Base-by-base conservation (phyloP, 495 filamentous ascomycete genomes). In the Neurospora pannonica region DNA sequence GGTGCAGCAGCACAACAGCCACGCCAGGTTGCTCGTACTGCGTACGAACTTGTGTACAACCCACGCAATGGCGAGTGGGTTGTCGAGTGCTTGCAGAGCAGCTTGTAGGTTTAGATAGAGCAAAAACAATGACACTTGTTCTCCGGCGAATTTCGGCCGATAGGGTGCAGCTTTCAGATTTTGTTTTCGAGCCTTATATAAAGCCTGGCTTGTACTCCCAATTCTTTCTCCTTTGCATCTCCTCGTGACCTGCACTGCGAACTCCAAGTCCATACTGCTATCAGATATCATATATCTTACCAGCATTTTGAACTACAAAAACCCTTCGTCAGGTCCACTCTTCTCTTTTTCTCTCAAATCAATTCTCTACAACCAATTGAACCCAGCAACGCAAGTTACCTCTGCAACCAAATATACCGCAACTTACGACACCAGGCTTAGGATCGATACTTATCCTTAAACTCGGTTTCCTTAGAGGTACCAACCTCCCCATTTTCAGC, bases 1-100 rank as follows among this genome's bases (percentile, higher is more conserved):
- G 15, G 13, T 5, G 38, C 17, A 4, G 37, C 19, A 31, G n/a
- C n/a, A 21, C 8, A 21, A 10, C 43, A n/a, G 19, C n/a, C 43
- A 21, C 43, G 43, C n/a, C 9, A 38, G 60, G 21, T n/a, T 10
- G 28, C 24, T 21, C 24, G 79, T 71, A 72, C 74, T n/a, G 37
- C 76, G 48, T 85, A 84, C 73, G 71, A 84, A 4, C 78, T 86
- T 2, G 82, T 81, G 28, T 86, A 85, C 54, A 76, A 81, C 39
- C 82, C 82, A 0, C 37, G 77, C 6, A 82, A 74, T 28, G 80
- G 85, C 17, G 78, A 82, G 74, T 86, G 85, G 83, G 73, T 8
- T 9, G 9, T 21, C 8, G 3, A 10, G 7, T 6, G 39, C 39
- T 21, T 46, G 42, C 42, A 46, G 19, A 21, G 3, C 0, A 10